phyloP scores from a whole-genome alignment of 1,284 basidiomycete species.

The Papiliotrema fonsecae region DNA sequence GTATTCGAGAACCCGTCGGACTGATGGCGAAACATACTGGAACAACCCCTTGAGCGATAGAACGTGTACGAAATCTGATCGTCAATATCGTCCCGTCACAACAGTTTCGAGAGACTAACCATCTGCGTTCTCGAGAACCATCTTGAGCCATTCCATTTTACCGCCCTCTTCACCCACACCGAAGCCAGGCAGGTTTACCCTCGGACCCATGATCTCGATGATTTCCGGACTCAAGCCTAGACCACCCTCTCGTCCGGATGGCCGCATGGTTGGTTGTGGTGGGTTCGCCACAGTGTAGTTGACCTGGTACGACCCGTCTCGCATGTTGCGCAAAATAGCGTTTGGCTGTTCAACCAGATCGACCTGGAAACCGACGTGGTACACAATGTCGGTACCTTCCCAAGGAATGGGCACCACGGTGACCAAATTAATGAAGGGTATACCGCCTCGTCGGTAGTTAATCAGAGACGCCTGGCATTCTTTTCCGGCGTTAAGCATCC shows the following conservation, averaged over 20 bases:
- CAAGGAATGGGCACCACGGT: constrained; percentile 72
- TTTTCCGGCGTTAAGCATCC: constrained; percentile 64
- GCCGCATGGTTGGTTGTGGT: constrained; percentile 28
- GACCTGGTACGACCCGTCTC: constrained; percentile 66
- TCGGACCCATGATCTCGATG: constrained; percentile 31
- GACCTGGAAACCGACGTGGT: constrained; percentile 88
- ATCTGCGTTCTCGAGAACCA: constrained; percentile 61
- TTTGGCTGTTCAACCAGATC: constrained; percentile 83
- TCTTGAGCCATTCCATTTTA: constrained; percentile 49
- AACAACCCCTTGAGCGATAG: constrained; percentile 90
- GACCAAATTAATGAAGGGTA: constrained; percentile 81
- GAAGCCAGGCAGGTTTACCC: constrained; percentile 20
- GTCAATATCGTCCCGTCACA: constrained; percentile 4
- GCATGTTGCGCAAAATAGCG: constrained; percentile 69
- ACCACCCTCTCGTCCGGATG: constrained; percentile 15
- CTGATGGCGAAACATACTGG: constrained; percentile 82
- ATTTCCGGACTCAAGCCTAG: constrained; percentile 30
- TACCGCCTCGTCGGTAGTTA: constrained; percentile 81
- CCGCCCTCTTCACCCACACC: constrained; percentile 39
- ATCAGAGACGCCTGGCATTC: constrained; percentile 83
- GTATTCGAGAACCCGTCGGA: constrained; percentile 70
- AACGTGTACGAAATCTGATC: constrained; percentile 74
- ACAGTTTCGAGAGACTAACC: constrained; percentile 31
- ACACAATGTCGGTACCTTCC: constrained; percentile 67
- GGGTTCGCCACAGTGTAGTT: constrained; percentile 51